A percentile compares a stretch with the other conserved stretches of the same genome.
Conservation (phyloP, 2,329 filamentous ascomycete species). For the Thermoascus crustaceus region DNA sequence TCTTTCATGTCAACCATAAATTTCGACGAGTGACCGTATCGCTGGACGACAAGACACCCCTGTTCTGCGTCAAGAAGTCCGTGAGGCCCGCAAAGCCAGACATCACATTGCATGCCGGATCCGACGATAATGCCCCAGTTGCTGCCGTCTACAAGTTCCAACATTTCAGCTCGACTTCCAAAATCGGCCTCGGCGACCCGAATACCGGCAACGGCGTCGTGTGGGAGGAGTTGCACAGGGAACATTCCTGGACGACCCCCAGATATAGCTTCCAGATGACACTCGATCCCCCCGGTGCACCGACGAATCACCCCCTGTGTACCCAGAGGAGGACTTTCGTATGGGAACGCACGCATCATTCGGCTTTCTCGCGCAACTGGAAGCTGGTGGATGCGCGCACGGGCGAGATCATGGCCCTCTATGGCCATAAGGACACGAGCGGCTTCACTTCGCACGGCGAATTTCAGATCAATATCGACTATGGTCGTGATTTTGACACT, state of each 20-base stretch:
- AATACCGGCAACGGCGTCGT: slow-evolving; percentile 12
- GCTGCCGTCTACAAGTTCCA: slow-evolving; percentile 26
- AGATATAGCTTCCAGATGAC: slow-evolving; percentile 23
- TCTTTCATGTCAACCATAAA: too few relatives aligned
- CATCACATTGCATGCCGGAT: slow-evolving; percentile 24
- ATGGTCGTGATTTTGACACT: slow-evolving; percentile 7
- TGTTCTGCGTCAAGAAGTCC: too few relatives aligned
- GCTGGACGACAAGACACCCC: too few relatives aligned
- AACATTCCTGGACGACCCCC: slow-evolving; percentile 15
- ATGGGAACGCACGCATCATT: slow-evolving; percentile 25
- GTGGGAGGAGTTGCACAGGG: slow-evolving; percentile 24
- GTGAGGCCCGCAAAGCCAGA: slow-evolving; percentile 25
- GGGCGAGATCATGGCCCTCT: slow-evolving; percentile 11
- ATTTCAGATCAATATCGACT: slow-evolving; percentile 11
- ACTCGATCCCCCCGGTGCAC: slow-evolving; percentile 5
- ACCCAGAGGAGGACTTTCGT: slow-evolving; percentile 17
- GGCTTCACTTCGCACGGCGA: slow-evolving; percentile 5
- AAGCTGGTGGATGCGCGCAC: slow-evolving; percentile 18
- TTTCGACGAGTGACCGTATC: too few relatives aligned
- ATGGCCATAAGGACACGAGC: slow-evolving; percentile 5
- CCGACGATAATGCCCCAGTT: slow-evolving; percentile 16
- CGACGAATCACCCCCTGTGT: neutral
- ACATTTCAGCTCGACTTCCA: slow-evolving; percentile 23
- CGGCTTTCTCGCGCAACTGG: slow-evolving; percentile 21
- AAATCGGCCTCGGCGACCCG: slow-evolving; percentile 27